Conservation (phyloP, 352 stramenopile species). For the Blastocystis sp. region DNA sequence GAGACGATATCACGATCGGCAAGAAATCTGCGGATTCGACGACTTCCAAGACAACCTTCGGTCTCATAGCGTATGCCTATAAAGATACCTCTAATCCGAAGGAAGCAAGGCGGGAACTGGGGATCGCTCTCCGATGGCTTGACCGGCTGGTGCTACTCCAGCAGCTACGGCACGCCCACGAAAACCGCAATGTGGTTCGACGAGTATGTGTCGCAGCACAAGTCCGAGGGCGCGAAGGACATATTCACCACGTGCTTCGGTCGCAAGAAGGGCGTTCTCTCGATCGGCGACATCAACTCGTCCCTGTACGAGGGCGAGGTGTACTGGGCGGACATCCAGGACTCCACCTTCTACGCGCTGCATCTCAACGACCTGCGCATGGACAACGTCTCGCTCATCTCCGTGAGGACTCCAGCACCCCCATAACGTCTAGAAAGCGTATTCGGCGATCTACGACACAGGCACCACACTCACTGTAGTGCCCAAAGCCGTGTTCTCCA, state of each 20-base stretch:
- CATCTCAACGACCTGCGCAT: background rate
- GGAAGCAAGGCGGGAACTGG: conserved; percentile 1
- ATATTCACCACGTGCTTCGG: conserved; percentile 13
- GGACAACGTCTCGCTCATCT: background rate
- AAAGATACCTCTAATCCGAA: too few species aligned
- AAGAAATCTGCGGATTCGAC: background rate
- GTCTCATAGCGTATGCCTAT: background rate
- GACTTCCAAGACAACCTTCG: background rate
- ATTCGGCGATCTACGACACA: background rate
- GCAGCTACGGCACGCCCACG: background rate
- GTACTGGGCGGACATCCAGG: background rate
- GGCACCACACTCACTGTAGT: background rate
- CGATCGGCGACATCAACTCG: background rate
- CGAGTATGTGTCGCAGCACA: background rate
- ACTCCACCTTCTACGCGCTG: background rate
- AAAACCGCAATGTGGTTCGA: conserved; percentile 4
- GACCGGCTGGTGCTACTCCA: conserved; percentile 1
- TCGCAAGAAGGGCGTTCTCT: background rate
- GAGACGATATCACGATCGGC: background rate
- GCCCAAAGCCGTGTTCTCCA: background rate
- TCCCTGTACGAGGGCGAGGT: background rate
- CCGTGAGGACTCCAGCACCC: too few species aligned
- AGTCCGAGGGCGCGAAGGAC: background rate
- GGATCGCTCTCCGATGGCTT: background rate
- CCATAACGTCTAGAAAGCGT: background rate